Conservation (phyloP, 257 asterid species). For the Henckelia pumila region DNA sequence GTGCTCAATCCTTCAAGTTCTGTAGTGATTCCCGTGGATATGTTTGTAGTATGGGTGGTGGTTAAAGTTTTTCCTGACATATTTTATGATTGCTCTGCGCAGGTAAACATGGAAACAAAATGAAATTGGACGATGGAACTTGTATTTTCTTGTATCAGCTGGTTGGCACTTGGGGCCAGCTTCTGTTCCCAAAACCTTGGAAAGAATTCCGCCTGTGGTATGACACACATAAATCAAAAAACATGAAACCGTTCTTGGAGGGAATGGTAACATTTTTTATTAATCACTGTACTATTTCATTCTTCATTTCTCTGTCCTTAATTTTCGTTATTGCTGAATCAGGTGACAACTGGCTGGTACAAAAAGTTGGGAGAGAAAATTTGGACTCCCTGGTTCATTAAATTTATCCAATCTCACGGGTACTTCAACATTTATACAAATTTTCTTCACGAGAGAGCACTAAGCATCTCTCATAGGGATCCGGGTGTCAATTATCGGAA, state of each 20-base stretch:
- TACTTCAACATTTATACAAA: constrained; percentile 83
- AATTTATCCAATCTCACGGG: constrained; percentile 77
- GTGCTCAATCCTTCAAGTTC: neutral
- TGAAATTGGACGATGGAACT: constrained; percentile 57
- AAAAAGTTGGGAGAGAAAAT: constrained; percentile 88
- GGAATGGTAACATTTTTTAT: constrained; percentile 67
- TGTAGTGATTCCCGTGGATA: constrained; percentile 3
- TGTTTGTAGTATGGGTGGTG: constrained; percentile 3
- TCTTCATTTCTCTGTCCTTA: constrained; percentile 2
- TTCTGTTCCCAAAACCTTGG: constrained; percentile 94
- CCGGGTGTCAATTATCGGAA: constrained; percentile 92
- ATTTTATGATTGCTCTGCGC: constrained; percentile 25
- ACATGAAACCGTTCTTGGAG: constrained; percentile 72
- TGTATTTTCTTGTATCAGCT: constrained; percentile 81
- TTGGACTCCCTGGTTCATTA: constrained; percentile 99
- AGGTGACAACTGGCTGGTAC: constrained; percentile 99
- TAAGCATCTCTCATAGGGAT: constrained; percentile 85
- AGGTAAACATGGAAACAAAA: constrained; percentile 93
- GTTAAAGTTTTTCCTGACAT: constrained; percentile 5
- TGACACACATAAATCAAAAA: constrained; percentile 69
- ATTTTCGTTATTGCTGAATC: constrained; percentile 3
- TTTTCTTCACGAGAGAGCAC: constrained; percentile 70
- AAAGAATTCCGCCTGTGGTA: constrained; percentile 96
- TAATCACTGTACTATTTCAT: constrained; percentile 3
- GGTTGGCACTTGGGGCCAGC: constrained; percentile 99